Evolutionary conservation across 1,284 basidiomycete genomes (phyloP), one percentile per base, ranked within the genome.

Genomic region (Exobasidium rhododendri): DNA sequence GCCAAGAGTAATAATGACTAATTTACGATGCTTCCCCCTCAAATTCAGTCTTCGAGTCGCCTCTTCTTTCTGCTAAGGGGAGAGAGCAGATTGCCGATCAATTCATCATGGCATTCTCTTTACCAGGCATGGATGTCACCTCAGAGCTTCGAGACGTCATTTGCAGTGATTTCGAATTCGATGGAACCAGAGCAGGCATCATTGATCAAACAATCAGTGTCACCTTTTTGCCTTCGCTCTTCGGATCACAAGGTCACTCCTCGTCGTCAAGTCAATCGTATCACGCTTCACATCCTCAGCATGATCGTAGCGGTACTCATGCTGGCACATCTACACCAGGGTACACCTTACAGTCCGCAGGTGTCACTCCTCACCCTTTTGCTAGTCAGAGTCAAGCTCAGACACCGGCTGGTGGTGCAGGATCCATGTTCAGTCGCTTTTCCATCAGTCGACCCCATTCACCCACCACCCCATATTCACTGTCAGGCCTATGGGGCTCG

Each of bases 181-280:
- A 80, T 47, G 77, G 78, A 20, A 78, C 77, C 3, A 66, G 78
- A 4, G 76, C 78, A 13, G 78, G 78, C n/a, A 78, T 80, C 66
- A 78, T 80, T 52, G 77, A 80, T 62, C 78, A 80, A 40, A 79
- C 78, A 26, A 62, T 80, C 59, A 75, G 69, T 31, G 73, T 80
- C 61, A 73, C 72, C 3, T 62, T 80, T 43, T 61, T 80, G 24
- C 78, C 78, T 5, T 63, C 68, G 3, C 60, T 80, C 1, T 76
- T 78, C 45, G 72, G 76, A 29, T 50, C 47, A 3, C n/a, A 50
- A 6, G 24, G 13, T 26, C 13, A 50, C 4, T 26, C 47, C 14
- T 26, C 47, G 28, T 64, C 66, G 0, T 58, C 54, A 26, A 26
- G 20, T 3, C n/a, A 26, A 14, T 14, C 22, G 28, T 28, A 28